Percentiles rank a stretch among this genome's conserved stretches.
Evolutionary conservation across 495 filamentous ascomycete species (phyloP).

Genomic region (Penicillium goetzii): DNA sequence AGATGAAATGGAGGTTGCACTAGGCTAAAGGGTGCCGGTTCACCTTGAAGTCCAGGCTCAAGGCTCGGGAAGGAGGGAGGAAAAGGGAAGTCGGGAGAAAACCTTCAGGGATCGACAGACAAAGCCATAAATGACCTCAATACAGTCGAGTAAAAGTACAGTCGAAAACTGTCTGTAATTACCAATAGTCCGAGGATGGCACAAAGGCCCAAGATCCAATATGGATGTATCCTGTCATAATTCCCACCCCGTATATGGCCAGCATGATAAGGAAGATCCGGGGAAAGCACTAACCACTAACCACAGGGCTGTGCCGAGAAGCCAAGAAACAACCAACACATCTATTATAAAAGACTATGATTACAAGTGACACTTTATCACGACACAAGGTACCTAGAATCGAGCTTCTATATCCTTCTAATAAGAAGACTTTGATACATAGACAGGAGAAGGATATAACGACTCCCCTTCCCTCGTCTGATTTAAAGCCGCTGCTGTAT

Average conservation of each 20-base stretch:
- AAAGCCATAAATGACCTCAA: too few species aligned
- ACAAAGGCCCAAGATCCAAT: background rate
- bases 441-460: too few species aligned
- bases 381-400: too few species aligned
- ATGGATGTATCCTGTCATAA: too few species aligned
- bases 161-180: background rate
- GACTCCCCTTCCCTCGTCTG: too few species aligned
- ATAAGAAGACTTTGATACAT: too few species aligned
- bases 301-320: conserved; percentile 9
- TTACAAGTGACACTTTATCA: too few species aligned
- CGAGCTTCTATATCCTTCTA: too few species aligned
- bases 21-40: background rate
- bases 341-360: background rate
- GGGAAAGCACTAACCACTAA: conserved; percentile 21
- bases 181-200: background rate
- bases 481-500: too few species aligned
- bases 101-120: background rate
- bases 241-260: background rate
- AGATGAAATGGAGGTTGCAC: background rate
- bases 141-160: too few species aligned
- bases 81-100: too few species aligned
- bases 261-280: conserved; percentile 24
- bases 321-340: conserved; percentile 2
- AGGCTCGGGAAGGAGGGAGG: too few species aligned
- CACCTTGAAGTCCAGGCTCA: background rate